These are phyloP conservation scores for Funneliformis mosseae DNA, from an alignment of 192 early-diverging fungal species.

Conservation along the genomic window DNA sequence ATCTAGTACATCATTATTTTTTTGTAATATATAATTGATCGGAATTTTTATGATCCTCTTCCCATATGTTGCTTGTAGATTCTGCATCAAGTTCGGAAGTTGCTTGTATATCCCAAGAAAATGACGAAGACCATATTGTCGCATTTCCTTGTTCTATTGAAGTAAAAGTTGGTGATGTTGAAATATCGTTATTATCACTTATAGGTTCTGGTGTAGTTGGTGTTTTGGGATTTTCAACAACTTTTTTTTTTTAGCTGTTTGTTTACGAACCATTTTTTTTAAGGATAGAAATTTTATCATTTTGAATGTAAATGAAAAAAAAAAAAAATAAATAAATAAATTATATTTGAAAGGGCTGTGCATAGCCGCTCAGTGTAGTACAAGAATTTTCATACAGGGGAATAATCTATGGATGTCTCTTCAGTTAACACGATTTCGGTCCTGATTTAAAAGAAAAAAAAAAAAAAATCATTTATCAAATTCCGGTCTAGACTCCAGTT, in stretches of 20 bases:
- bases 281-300: not conserved
- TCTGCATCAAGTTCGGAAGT: not conserved
- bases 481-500: too few relatives aligned
- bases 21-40: not conserved
- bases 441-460: too few relatives aligned
- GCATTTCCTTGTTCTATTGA: not conserved
- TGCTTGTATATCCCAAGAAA: not conserved
- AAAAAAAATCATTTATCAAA: too few relatives aligned
- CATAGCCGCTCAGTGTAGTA: too few relatives aligned
- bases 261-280: conserved; percentile 1
- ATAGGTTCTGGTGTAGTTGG: not conserved
- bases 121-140: not conserved
- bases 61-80: not conserved
- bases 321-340: too few relatives aligned
- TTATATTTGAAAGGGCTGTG: too few relatives aligned
- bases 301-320: not conserved
- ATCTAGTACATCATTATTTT: not conserved
- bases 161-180: not conserved
- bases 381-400: too few relatives aligned
- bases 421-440: too few relatives aligned
- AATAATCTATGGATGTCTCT: too few relatives aligned
- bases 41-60: not conserved
- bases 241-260: not conserved
- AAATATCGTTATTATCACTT: not conserved
- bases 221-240: not conserved